Percentiles rank a stretch among this genome's conserved stretches.
Evolutionary conservation across 768 basidiomycete genomes (phyloP).

Genomic region (Mrakia hoshinonis): DNA sequence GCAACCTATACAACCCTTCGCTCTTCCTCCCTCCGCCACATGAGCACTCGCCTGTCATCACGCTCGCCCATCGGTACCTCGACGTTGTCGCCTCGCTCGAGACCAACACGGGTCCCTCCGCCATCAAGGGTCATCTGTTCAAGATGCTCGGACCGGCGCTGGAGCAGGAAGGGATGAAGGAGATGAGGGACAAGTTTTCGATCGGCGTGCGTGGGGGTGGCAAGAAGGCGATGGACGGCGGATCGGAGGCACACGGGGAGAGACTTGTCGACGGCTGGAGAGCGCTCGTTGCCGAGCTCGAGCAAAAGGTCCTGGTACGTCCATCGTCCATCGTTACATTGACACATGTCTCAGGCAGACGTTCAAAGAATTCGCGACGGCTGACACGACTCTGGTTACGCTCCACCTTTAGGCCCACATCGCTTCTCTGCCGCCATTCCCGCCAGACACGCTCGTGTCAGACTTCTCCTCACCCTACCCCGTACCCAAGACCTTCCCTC

Average conservation of each 20-base stretch:
- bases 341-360: background rate
- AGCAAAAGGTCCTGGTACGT: constrained; percentile 52
- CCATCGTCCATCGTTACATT: background rate
- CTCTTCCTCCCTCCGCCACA: constrained; percentile 47
- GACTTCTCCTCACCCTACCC: constrained; percentile 1
- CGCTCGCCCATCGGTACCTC: constrained; percentile 78
- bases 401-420: constrained; percentile 32
- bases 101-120: constrained; percentile 62
- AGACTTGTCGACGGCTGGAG: constrained; percentile 47
- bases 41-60: constrained; percentile 39
- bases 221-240: constrained; percentile 31
- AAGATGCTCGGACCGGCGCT: constrained; percentile 52
- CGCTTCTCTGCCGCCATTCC: background rate
- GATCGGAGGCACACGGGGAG: constrained; percentile 4
- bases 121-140: constrained; percentile 87
- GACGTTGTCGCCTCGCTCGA: constrained; percentile 61
- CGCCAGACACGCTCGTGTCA: background rate
- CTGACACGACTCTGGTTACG: background rate
- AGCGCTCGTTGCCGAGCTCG: constrained; percentile 55
- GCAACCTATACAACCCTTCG: constrained; percentile 83
- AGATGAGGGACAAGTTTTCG: constrained; percentile 32
- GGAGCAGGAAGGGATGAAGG: constrained; percentile 9
- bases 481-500: constrained; percentile 40
- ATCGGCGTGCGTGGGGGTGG: constrained; percentile 30
- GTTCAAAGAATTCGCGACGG: background rate